Conservation (phyloP, 2,329 filamentous ascomycete species). For the Fonsecaea nubica region DNA sequence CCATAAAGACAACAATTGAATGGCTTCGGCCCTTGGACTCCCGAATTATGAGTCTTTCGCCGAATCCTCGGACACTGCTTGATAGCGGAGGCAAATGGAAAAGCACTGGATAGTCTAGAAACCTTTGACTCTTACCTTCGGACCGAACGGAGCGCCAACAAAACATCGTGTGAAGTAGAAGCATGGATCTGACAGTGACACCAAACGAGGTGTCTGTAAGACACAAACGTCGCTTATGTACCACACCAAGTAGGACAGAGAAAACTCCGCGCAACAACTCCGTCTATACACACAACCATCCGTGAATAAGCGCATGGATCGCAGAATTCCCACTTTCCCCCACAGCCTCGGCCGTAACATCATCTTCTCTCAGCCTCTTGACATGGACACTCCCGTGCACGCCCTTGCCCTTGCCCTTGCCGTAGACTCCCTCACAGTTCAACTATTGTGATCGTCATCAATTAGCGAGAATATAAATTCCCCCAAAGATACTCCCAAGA, state of each 20-base stretch:
- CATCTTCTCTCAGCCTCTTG: not conserved
- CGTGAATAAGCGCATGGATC: slow-evolving; percentile 10
- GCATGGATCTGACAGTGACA: not conserved
- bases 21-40: not conserved
- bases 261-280: not conserved
- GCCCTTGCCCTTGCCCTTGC: not conserved
- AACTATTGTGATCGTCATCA: not conserved
- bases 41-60: not conserved
- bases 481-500: not conserved
- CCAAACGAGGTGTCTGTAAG: not conserved
- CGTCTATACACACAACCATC: not conserved
- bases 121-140: not conserved
- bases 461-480: not conserved
- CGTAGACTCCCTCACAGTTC: not conserved
- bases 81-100: not conserved
- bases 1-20: slow-evolving; percentile 16
- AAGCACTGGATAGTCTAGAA: not conserved
- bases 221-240: too few relatives aligned
- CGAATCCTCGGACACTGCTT: not conserved
- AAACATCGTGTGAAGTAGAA: not conserved
- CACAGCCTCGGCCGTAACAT: not conserved
- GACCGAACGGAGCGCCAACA: not conserved
- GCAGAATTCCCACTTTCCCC: not conserved
- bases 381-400: not conserved
- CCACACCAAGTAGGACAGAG: not conserved